Conservation (phyloP, 2,329 filamentous ascomycete genomes). For the Hymenotorrendiella dingleyae region DNA sequence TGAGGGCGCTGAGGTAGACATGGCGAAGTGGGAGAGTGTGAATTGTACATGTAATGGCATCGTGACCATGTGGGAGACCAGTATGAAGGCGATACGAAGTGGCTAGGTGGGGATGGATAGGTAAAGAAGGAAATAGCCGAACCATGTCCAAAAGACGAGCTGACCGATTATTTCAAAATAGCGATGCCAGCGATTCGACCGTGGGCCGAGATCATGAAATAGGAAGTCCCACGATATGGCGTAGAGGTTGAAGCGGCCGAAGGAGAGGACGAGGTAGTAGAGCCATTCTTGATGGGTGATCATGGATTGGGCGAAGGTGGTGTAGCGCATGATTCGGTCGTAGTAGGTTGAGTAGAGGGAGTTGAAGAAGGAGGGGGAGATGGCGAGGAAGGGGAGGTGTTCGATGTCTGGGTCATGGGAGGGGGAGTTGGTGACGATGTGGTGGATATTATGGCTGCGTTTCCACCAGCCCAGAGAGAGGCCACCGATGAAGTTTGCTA, state of each 20-base stretch:
- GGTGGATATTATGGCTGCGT: slow-evolving; percentile 89
- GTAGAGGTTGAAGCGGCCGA: slow-evolving; percentile 87
- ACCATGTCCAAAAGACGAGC: slow-evolving; percentile 61
- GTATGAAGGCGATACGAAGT: slow-evolving; percentile 53
- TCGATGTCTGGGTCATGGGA: slow-evolving; percentile 96
- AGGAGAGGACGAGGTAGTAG: slow-evolving; percentile 74
- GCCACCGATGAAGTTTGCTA: slow-evolving; percentile 85
- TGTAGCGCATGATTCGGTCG: slow-evolving; percentile 72
- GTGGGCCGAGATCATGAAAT: slow-evolving; percentile 61
- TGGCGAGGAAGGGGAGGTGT: slow-evolving; percentile 82
- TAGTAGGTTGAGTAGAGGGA: slow-evolving; percentile 77
- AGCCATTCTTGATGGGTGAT: slow-evolving; percentile 72
- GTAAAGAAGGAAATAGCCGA: slow-evolving; percentile 60
- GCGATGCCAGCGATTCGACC: slow-evolving; percentile 61
- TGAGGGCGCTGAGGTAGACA: slow-evolving; percentile 61
- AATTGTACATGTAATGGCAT: slow-evolving; percentile 68
- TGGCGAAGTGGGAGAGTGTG: slow-evolving; percentile 66
- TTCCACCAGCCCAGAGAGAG: slow-evolving; percentile 97
- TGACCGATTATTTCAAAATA: slow-evolving; percentile 60
- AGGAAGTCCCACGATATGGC: slow-evolving; percentile 74
- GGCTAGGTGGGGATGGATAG: slow-evolving; percentile 51
- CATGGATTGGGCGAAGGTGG: slow-evolving; percentile 63
- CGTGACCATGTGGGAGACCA: slow-evolving; percentile 59
- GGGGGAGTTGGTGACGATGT: slow-evolving; percentile 93
- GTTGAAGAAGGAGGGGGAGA: slow-evolving; percentile 73